Evolutionary conservation across 2,329 filamentous ascomycete genomes (phyloP).

Genomic region (Endothia cerciana): DNA sequence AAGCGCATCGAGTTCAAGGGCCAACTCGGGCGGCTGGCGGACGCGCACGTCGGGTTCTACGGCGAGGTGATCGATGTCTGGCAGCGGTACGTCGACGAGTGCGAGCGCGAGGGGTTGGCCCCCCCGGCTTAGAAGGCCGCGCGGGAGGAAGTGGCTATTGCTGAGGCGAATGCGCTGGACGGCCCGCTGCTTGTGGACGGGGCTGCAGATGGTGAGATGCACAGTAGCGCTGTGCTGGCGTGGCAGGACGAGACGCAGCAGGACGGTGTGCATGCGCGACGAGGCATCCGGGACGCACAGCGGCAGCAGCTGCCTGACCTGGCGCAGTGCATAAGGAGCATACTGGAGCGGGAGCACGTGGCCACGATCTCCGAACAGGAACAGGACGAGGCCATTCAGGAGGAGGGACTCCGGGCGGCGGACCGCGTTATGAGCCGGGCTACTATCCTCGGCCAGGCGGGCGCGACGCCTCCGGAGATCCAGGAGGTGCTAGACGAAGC

Average conservation of each 20-base stretch:
- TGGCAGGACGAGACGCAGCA: not conserved
- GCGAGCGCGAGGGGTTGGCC: conserved; percentile 68
- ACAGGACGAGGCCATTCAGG: not conserved
- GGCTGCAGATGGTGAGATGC: not conserved
- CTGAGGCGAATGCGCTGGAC: conserved; percentile 1
- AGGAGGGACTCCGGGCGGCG: not conserved
- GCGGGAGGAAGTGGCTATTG: conserved; percentile 18
- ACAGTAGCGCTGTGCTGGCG: not conserved
- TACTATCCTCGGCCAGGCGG: conserved; percentile 5
- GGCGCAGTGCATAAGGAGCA: not conserved
- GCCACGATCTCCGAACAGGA: not conserved
- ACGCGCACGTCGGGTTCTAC: conserved; percentile 88
- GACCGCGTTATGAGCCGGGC: conserved; percentile 15
- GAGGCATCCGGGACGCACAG: not conserved
- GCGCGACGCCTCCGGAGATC: not conserved
- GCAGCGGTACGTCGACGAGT: conserved; percentile 87
- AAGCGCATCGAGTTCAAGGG: conserved; percentile 91
- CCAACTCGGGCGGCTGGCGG: conserved; percentile 80
- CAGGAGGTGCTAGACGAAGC: not conserved
- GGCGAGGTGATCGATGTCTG: conserved; percentile 78
- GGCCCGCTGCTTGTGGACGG: not conserved
- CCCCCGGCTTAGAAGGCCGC: conserved; percentile 24
- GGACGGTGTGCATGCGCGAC: not conserved
- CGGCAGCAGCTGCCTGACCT: not conserved
- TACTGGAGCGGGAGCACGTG: not conserved